A percentile compares a stretch with the other conserved stretches of the same genome.
Conservation (phyloP, 2,329 filamentous ascomycete species). For the Ophiostoma piceae region DNA sequence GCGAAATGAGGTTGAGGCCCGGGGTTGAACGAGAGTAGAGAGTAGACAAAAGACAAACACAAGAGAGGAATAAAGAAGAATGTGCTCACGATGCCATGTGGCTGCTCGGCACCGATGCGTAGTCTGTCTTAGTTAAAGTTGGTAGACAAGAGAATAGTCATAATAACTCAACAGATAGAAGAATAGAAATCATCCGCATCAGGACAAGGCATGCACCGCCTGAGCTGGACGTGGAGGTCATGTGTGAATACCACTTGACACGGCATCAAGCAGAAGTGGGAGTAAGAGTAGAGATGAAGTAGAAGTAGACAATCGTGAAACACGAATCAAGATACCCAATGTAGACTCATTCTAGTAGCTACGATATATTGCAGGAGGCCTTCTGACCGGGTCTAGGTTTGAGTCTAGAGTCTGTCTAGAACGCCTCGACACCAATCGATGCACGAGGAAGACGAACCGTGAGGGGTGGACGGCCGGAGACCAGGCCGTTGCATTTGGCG, state of each 20-base stretch:
- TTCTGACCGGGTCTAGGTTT: neutral
- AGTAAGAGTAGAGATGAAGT: neutral
- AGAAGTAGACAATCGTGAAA: neutral
- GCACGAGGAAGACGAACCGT: neutral
- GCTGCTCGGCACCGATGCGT: neutral
- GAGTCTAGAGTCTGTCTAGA: no score
- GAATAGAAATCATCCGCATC: neutral
- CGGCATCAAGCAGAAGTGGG: neutral
- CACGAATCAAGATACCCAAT: neutral
- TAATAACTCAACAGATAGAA: no score
- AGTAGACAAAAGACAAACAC: neutral
- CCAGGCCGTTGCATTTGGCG: neutral
- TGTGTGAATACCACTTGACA: slow-evolving; percentile 3
- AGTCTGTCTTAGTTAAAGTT: neutral
- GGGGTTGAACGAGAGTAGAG: neutral
- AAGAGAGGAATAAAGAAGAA: neutral
- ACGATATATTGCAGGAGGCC: neutral
- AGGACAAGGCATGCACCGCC: neutral
- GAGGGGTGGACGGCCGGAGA: neutral
- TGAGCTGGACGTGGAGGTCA: neutral
- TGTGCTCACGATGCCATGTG: slow-evolving; percentile 4
- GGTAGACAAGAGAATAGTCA: no score
- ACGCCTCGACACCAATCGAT: neutral
- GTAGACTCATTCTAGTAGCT: neutral
- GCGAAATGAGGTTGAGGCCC: neutral